Evolutionary conservation across 106 monocot species (phyloP), one percentile per base, ranked within the genome.

Genomic region (Apostasia ramifera): DNA sequence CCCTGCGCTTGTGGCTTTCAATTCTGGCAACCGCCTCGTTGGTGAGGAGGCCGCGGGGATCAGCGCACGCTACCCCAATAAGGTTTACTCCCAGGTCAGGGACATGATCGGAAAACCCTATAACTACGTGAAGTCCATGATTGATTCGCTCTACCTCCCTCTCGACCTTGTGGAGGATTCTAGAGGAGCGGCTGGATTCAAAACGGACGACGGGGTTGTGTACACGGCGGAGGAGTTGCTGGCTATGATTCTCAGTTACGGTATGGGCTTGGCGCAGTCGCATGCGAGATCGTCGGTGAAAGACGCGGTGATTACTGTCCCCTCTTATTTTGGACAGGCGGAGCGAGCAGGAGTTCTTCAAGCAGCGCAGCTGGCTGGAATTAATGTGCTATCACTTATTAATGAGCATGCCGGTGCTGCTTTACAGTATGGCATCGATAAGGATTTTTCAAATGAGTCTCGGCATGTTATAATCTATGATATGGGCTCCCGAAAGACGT

Each of bases 391-490:
- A 15, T 78, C 81, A 4, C 71, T 99, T 48, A 77, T 99, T 53
- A 93, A 99, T 50, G 98, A 93, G 83, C 98, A 93, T 63, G 73
- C 90, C 4, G 98, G 98, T 1, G 98, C 93, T 1, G 93, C 98
- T 6, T 68, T 99, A 80, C 93, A 99, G 80, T 99, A 99, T 74
- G 98, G 93, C 61, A 90, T 99, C 42, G 98, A 93, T 63, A 99
- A 99, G 70, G 85, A 99, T 69, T 93, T 99, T 74, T 73, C 81
- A 0, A 93, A 99, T 37, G 82, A 77, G 69, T 99, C 98, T 1
- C 70, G 90, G 64, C 74, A 99, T 75, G 93, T 99, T 5, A 73
- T 99, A 53, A 74, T 99, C 38, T 99, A 99, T 59, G 93, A 99
- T 66, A 99, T 99, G 90, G 98, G 98, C 1, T 57, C 98, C 1